These are phyloP conservation scores for Vigna radiata DNA, from an alignment of 306 rosid species.

Conservation along the genomic window DNA sequence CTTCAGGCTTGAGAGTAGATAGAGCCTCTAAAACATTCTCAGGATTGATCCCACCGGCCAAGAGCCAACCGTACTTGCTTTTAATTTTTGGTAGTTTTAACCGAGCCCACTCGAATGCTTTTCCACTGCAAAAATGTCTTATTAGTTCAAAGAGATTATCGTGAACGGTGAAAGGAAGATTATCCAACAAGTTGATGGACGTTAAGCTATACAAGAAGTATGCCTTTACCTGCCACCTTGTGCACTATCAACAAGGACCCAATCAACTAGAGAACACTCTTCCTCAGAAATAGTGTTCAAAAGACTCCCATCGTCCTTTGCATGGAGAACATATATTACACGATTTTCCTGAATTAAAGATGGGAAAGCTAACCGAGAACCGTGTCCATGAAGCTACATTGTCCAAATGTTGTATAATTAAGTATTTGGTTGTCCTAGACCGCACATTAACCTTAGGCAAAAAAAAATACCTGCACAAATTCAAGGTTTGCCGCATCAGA, in stretches of 20 bases:
- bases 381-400: conserved; percentile 89
- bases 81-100: conserved; percentile 70
- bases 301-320: conserved; percentile 73
- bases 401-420: conserved; percentile 37
- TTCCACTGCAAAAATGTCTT: conserved; percentile 62
- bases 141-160: conserved; percentile 27
- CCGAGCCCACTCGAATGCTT: conserved; percentile 76
- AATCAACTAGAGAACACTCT: conserved; percentile 75
- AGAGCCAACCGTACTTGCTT: conserved; percentile 94
- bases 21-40: conserved; percentile 74
- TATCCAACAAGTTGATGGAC: background rate
- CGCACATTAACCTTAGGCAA: background rate
- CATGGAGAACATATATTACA: conserved; percentile 88
- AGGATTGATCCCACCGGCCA: conserved; percentile 91
- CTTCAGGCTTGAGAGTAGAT: conserved; percentile 72
- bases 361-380: conserved; percentile 74
- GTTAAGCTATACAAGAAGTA: conserved; percentile 22
- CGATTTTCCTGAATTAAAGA: conserved; percentile 58
- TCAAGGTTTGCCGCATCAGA: conserved; percentile 78
- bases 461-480: conserved; percentile 69
- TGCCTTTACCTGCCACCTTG: conserved; percentile 78
- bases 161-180: conserved; percentile 12
- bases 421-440: conserved; percentile 32
- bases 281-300: conserved; percentile 67
- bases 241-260: conserved; percentile 88